Base-by-base conservation (phyloP, 1,284 basidiomycete species). In the Ganoderma resinaceum region DNA sequence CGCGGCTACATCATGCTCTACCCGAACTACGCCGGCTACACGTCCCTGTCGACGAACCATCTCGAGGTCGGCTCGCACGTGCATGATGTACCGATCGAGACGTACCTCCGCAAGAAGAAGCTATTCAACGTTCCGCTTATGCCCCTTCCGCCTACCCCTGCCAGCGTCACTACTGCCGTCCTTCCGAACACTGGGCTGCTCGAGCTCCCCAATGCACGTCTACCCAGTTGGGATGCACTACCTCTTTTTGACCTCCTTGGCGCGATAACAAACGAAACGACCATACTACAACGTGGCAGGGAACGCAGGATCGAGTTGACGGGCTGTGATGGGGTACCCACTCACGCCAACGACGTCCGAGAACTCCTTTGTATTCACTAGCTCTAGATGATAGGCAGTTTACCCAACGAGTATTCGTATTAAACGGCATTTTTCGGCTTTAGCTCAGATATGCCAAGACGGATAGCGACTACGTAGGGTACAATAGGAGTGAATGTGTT, bases 1-100 rank as follows among this genome's bases (percentile, higher is more conserved):
- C 87, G 89, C 9, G 93, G 93, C 6, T 94, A 94, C 78, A 86
- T 89, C 65, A 95, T 95, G 93, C 85, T 95, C 23, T 95, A 95
- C 76, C 93, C 94, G 6, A 95, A 95, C 78, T 95, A 88, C 75
- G 84, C 82, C 40, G 83, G 83, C 59, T 93, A 88, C 74, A 77
- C 84, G 42, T 94, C 93, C 26, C 78, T 95, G 11, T 95, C 93
- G 66, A 95, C 93, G 26, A 95, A 95, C 77, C 94, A 95, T 75
- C 84, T 95, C 57, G 94, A 95, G 80, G 83, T 89, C 14, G 94
- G 94, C 12, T 88, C 90, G 42, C 94, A 95, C 75, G 92, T 95
- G 52, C 88, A 87, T 75, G 82, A 83, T 38, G 80, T 84, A 46
- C 86, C 89, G 7, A 78, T 77, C n/a, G 80, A 79, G n/a, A 79